Evolutionary conservation across 768 basidiomycete genomes (phyloP).

Genomic region (Trametes meyenii): DNA sequence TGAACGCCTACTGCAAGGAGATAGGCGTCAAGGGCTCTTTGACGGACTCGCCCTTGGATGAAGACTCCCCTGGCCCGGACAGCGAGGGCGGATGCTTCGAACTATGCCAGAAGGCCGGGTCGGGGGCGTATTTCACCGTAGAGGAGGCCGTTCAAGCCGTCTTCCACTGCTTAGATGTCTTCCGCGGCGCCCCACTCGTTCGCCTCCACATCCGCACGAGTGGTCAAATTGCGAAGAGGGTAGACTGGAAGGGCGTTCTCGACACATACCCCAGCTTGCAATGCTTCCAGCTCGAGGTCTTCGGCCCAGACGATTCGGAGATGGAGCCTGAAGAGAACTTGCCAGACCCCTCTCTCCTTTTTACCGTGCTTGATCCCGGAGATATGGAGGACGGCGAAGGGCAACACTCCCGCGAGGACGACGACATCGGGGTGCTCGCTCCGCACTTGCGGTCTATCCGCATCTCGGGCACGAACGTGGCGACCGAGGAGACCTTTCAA

Average conservation of each 20-base stretch:
- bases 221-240: neutral
- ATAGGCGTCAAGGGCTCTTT: too few relatives aligned
- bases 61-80: too few relatives aligned
- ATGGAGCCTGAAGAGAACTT: too few relatives aligned
- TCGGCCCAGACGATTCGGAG: too few relatives aligned
- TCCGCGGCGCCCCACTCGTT: neutral
- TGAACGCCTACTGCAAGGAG: too few relatives aligned
- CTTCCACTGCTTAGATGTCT: neutral
- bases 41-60: too few relatives aligned
- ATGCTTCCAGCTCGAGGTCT: too few relatives aligned
- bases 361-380: too few relatives aligned
- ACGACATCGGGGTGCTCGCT: neutral
- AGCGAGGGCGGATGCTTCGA: neutral
- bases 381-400: too few relatives aligned
- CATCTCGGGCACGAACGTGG: neutral
- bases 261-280: neutral
- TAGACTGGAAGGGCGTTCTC: neutral
- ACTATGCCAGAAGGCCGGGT: neutral
- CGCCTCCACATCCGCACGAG: neutral
- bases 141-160: neutral
- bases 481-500: neutral
- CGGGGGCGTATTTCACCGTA: neutral
- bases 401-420: too few relatives aligned
- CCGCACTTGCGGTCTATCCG: neutral
- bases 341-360: too few relatives aligned